Evolutionary conservation across 768 basidiomycete genomes (phyloP), one percentile per base, ranked within the genome.

Genomic region (Collybia nuda): DNA sequence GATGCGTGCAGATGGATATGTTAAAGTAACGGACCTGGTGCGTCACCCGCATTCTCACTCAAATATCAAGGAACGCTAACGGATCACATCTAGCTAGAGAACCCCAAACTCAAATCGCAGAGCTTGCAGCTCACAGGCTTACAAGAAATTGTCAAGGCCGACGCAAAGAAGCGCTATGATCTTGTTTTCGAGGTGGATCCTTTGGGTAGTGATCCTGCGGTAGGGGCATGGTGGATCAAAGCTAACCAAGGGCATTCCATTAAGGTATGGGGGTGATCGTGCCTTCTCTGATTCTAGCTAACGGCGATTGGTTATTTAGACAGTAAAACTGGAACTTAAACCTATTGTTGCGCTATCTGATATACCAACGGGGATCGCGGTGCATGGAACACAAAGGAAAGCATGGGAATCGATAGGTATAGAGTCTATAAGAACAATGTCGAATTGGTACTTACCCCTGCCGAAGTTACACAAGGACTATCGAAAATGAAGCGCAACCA

Each of bases 171-270:
- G 48, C 75, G 88, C 54, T 90, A 79, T 58, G 77, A 78, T 62
- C 70, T 88, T 51, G 44, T 81, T 9, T 64, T 72, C 29, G 88
- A 91, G 56, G 66, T 73, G 18, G 70, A 73, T 32, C 32, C 32
- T 14, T 32, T 11, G 49, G 42, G 56, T 17, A 43, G 60, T n/a
- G 64, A 55, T 8, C 59, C 62, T 47, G 26, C 59, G 3, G 70
- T 62, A 8, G 70, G 76, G 7, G 63, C 75, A n/a, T 90, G 90
- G 89, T 90, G 86, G 86, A 92, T 95, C 56, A 78, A 87, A 29
- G 93, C 93, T 6, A 93, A 90, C 58, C 93, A 95, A 66, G 93
- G 93, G 0, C 93, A 95, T 69, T 88, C 91, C 0, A 73, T 96
- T 40, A 80, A 85, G 76, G 93, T 86, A 52, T 21, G 73, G 54